Evolutionary conservation across 768 basidiomycete genomes (phyloP).

Genomic region (Strobilomyces confusus): DNA sequence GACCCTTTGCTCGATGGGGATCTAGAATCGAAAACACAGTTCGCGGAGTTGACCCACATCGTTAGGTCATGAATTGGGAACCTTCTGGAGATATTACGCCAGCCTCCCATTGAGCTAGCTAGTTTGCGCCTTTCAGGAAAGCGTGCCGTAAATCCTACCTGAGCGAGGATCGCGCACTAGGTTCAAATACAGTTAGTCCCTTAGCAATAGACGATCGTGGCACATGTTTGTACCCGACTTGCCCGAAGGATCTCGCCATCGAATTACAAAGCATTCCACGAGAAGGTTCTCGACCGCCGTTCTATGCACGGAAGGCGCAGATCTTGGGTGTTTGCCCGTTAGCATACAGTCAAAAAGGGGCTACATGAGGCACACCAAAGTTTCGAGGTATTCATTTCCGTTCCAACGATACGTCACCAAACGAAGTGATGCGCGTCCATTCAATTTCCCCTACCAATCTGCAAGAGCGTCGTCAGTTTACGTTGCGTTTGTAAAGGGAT

Average conservation of each 20-base stretch:
- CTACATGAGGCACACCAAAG: not conserved
- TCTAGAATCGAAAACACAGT: not conserved
- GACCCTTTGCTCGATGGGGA: not conserved
- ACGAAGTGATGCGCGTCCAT: not conserved
- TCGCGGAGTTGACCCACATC: not conserved
- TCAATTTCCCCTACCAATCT: not conserved
- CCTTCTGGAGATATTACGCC: not conserved
- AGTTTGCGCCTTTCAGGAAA: not conserved
- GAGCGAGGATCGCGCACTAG: not conserved
- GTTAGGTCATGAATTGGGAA: not conserved
- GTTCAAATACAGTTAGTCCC: not conserved
- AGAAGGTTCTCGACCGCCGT: not conserved
- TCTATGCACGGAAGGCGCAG: not conserved
- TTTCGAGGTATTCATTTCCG: conserved; percentile 12
- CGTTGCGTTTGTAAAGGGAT: no score
- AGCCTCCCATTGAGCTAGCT: not conserved
- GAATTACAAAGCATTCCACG: not conserved
- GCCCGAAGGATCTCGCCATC: not conserved
- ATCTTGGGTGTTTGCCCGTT: not conserved
- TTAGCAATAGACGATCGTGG: not conserved
- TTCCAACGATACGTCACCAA: not conserved
- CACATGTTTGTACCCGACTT: not conserved
- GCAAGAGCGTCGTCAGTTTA: no score
- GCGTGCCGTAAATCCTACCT: not conserved
- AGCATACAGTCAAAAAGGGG: not conserved